phyloP scores from a whole-genome alignment of 2,329 filamentous ascomycete genomes.

The Colletotrichum aenigma region DNA sequence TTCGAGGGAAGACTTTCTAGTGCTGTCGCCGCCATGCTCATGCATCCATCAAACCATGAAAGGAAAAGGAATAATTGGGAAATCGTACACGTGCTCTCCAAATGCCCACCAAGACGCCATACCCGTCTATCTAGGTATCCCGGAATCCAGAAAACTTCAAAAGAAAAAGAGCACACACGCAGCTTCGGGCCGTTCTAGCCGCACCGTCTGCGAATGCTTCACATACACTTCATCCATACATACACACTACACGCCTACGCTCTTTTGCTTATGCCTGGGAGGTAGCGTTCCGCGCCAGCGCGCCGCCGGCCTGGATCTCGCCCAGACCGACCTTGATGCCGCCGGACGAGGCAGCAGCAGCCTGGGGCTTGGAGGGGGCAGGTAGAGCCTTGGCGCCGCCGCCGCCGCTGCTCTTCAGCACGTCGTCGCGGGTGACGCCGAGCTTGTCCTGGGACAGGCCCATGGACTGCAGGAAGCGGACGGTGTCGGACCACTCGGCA shows the following conservation, averaged over 20 bases:
- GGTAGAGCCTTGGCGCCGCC: not conserved
- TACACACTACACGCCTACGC: not conserved
- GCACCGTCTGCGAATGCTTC: not conserved
- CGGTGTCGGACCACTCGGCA: conserved; percentile 56
- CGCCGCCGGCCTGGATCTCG: conserved; percentile 10
- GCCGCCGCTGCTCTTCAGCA: conserved; percentile 17
- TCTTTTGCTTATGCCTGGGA: not conserved
- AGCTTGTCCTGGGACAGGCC: conserved; percentile 36
- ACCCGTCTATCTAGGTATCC: conserved; percentile 16
- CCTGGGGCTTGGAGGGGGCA: not conserved
- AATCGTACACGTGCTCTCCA: conserved; percentile 14
- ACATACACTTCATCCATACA: not conserved
- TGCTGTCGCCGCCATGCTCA: conserved; percentile 1
- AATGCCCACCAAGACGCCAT: conserved; percentile 12
- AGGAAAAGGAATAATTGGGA: not conserved
- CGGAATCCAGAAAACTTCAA: not conserved
- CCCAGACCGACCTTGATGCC: conserved; percentile 10
- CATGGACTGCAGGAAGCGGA: conserved; percentile 50
- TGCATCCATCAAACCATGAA: not conserved
- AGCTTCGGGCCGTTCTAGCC: not conserved
- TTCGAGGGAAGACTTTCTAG: not conserved
- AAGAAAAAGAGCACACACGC: not conserved
- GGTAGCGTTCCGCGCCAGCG: conserved; percentile 7
- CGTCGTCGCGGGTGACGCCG: conserved; percentile 32
- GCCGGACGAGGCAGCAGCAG: not conserved